A percentile compares a stretch with the other conserved stretches of the same genome.
Evolutionary conservation across 1,139 yeast species (phyloP).

Genomic region (Suhomyces choctaworum): DNA sequence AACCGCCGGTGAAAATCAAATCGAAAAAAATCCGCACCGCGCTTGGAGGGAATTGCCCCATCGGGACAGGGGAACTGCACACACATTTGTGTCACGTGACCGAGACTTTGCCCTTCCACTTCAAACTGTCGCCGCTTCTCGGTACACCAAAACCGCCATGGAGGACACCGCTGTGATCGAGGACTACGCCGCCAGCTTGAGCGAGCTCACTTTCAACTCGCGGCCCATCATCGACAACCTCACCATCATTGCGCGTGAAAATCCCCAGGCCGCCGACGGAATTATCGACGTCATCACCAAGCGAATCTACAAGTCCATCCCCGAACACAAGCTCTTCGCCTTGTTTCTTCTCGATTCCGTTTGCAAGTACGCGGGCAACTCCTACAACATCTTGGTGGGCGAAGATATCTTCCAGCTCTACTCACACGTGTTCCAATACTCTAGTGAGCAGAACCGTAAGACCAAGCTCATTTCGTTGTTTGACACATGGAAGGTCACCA

Average conservation of each 20-base stretch:
- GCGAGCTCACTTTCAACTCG: constrained; percentile 83
- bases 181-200: constrained; percentile 67
- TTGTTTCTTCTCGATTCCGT: constrained; percentile 89
- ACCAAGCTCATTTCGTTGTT: constrained; percentile 70
- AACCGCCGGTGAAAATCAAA: too few species aligned
- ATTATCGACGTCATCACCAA: constrained; percentile 72
- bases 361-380: constrained; percentile 86
- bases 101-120: not conserved
- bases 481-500: constrained; percentile 75
- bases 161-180: constrained; percentile 22
- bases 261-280: constrained; percentile 70
- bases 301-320: constrained; percentile 57
- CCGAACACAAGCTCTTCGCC: constrained; percentile 79
- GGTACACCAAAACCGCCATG: constrained; percentile 8
- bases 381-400: constrained; percentile 77
- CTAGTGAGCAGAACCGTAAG: constrained; percentile 70
- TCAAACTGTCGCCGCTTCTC: not conserved
- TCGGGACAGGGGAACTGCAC: constrained; percentile 4
- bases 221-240: constrained; percentile 84
- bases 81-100: constrained; percentile 1
- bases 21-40: too few species aligned
- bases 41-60: constrained; percentile 13
- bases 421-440: constrained; percentile 74
- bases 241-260: constrained; percentile 88
- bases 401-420: constrained; percentile 65